These are phyloP conservation scores for Colletotrichum costaricense DNA, from an alignment of 2,329 filamentous ascomycete genomes.

Conservation along the genomic window DNA sequence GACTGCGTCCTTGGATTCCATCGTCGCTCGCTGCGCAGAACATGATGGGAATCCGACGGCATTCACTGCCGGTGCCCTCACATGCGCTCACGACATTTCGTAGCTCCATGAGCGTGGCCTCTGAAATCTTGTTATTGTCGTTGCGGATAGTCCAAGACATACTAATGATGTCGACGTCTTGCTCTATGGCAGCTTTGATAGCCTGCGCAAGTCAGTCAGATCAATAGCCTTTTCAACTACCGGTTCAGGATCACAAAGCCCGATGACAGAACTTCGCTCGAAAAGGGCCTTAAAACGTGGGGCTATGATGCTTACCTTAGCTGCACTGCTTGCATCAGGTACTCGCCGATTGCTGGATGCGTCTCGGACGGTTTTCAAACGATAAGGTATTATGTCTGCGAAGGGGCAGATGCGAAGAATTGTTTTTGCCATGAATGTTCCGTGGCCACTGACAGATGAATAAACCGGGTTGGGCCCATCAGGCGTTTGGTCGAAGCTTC, in stretches of 20 bases:
- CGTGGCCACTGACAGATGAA: conserved; percentile 41
- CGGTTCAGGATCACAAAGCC: background rate
- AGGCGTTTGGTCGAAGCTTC: conserved; percentile 40
- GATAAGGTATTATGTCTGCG: conserved; percentile 40
- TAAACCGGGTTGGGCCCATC: conserved; percentile 40
- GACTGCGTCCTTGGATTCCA: conserved; percentile 23
- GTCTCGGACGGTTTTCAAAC: conserved; percentile 35
- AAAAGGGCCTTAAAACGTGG: background rate
- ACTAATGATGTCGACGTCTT: conserved; percentile 42
- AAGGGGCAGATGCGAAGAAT: conserved; percentile 41
- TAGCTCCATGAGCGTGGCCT: conserved; percentile 31
- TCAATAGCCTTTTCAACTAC: background rate
- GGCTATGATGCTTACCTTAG: background rate
- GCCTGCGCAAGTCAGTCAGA: conserved; percentile 31
- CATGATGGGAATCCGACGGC: conserved; percentile 45
- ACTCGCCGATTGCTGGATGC: background rate
- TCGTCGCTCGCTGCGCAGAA: conserved; percentile 51
- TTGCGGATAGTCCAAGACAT: conserved; percentile 45
- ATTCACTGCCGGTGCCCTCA: background rate
- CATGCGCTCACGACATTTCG: conserved; percentile 36
- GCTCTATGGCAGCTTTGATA: conserved; percentile 36
- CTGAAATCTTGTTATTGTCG: background rate
- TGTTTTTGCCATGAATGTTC: conserved; percentile 43
- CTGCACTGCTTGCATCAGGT: background rate
- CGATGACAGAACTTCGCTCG: background rate